phyloP scores from a whole-genome alignment of 106 monocot genomes.

The Dendrobium huoshanense region DNA sequence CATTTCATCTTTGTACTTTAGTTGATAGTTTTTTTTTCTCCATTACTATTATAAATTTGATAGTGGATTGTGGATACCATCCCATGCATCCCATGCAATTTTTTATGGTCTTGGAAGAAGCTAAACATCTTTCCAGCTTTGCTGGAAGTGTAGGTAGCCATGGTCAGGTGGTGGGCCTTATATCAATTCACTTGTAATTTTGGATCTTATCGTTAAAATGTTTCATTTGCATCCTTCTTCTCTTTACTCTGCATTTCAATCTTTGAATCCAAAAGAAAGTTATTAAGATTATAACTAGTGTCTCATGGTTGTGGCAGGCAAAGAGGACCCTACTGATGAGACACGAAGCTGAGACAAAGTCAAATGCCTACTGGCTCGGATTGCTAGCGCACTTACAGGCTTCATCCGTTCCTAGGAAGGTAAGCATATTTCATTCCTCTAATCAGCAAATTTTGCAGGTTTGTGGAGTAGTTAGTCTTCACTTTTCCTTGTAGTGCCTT shows the following conservation, averaged over 20 bases:
- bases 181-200: neutral
- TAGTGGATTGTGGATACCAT: neutral
- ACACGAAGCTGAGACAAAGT: slow-evolving; percentile 86
- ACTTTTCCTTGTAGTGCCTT: neutral
- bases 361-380: slow-evolving; percentile 94
- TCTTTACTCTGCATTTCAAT: neutral
- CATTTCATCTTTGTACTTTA: neutral
- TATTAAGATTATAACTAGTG: neutral
- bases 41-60: neutral
- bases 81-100: neutral
- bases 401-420: slow-evolving; percentile 76
- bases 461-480: neutral
- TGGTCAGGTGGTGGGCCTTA: neutral
- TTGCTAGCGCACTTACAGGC: slow-evolving; percentile 83
- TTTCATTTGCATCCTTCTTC: neutral
- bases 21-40: neutral
- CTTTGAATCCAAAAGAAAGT: neutral
- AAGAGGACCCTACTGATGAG: slow-evolving; percentile 94
- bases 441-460: neutral
- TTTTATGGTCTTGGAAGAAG: neutral
- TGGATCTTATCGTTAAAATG: neutral
- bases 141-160: neutral
- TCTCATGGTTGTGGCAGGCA: slow-evolving; percentile 41
- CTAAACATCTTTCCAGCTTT: neutral
- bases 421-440: slow-evolving; percentile 11